Evolutionary conservation across 306 rosid genomes (phyloP).

Genomic region (Hylodesmum podocarpum): DNA sequence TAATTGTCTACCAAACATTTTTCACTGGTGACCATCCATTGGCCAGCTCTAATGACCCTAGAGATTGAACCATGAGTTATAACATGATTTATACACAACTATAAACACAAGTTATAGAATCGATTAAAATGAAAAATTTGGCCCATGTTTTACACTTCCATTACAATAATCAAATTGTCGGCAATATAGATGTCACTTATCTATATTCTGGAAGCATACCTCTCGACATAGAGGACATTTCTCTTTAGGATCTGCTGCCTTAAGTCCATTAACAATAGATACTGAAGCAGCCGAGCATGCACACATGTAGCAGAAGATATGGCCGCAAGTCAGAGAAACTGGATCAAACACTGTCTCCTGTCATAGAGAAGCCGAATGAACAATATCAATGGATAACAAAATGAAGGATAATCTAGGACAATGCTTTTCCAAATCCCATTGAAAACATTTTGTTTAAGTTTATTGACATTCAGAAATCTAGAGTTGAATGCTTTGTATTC

Average conservation of each 20-base stretch:
- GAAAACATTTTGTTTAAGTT: background rate
- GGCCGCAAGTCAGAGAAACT: constrained; percentile 88
- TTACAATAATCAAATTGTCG: background rate
- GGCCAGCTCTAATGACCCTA: background rate
- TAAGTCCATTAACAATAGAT: constrained; percentile 71
- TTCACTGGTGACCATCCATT: background rate
- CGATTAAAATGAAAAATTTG: background rate
- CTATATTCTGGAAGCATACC: constrained; percentile 41
- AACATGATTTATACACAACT: background rate
- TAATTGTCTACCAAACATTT: too few relatives aligned
- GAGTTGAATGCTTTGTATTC: background rate
- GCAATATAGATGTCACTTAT: background rate
- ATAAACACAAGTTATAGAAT: background rate
- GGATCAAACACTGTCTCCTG: constrained; percentile 98
- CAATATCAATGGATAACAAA: background rate
- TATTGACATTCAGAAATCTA: background rate
- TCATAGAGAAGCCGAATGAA: background rate
- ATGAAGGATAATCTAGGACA: background rate
- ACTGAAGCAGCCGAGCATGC: constrained; percentile 93
- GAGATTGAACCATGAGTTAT: background rate
- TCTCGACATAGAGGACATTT: constrained; percentile 92
- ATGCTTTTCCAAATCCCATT: background rate
- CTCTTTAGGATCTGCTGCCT: constrained; percentile 50
- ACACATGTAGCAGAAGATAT: constrained; percentile 87
- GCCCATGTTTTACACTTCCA: background rate